These are phyloP conservation scores for Reticulascus tulasneorum DNA, from an alignment of 2,329 filamentous ascomycete species.

Conservation along the genomic window DNA sequence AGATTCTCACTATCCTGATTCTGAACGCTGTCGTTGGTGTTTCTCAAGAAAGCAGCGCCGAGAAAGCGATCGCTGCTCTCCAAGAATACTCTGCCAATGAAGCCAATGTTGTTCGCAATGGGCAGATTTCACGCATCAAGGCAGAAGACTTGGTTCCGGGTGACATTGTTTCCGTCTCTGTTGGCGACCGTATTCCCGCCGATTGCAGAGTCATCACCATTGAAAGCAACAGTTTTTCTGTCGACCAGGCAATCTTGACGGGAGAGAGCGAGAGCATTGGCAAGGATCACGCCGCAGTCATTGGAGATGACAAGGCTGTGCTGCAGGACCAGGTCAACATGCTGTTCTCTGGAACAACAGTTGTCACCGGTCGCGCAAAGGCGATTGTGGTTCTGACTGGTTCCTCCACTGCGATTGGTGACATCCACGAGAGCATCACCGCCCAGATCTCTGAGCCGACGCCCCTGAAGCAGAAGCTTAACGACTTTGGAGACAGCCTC, in stretches of 20 bases:
- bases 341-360: conserved; percentile 96
- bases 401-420: conserved; percentile 87
- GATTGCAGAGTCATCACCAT: conserved; percentile 88
- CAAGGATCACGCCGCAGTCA: conserved; percentile 66
- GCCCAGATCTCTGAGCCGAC: conserved; percentile 97
- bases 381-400: conserved; percentile 90
- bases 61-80: conserved; percentile 95
- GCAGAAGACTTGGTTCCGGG: conserved; percentile 97
- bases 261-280: conserved; percentile 96
- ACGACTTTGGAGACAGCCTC: conserved; percentile 92
- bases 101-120: conserved; percentile 87
- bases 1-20: conserved; percentile 96
- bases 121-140: conserved; percentile 76
- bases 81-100: conserved; percentile 99
- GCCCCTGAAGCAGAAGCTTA: conserved; percentile 96
- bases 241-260: conserved; percentile 95
- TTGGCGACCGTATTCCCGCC: conserved; percentile 90
- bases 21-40: conserved; percentile 97
- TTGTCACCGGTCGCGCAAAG: conserved; percentile 88
- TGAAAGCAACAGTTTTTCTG: conserved; percentile 93
- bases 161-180: conserved; percentile 81
- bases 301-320: conserved; percentile 79
- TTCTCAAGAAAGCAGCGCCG: conserved; percentile 96
- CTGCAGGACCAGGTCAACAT: conserved; percentile 98
- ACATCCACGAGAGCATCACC: conserved; percentile 98